phyloP scores from a whole-genome alignment of 2,329 filamentous ascomycete genomes.

The Fusarium hostae region DNA sequence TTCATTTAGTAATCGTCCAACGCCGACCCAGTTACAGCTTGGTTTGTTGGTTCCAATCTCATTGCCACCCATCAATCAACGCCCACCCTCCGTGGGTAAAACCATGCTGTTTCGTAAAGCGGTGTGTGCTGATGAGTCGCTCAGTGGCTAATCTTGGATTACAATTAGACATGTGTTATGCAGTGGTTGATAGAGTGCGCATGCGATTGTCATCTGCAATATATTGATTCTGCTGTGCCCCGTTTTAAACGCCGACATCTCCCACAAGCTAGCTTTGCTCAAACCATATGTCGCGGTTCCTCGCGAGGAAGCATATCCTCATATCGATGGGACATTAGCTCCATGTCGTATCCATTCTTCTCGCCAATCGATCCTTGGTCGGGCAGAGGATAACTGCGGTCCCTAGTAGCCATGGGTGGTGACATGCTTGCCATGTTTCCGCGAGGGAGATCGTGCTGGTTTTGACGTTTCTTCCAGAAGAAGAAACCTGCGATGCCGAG shows the following conservation, averaged over 20 bases:
- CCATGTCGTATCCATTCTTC: constrained; percentile 58
- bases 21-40: constrained; percentile 4
- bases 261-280: constrained; percentile 18
- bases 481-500: constrained; percentile 54
- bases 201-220: constrained; percentile 12
- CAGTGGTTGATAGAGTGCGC: not conserved
- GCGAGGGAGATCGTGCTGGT: constrained; percentile 46
- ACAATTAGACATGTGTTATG: constrained; percentile 3
- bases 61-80: not conserved
- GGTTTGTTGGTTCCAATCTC: not conserved
- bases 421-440: constrained; percentile 60
- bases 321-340: constrained; percentile 64
- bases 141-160: not conserved
- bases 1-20: constrained; percentile 10
- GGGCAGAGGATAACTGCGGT: constrained; percentile 51
- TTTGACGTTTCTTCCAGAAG: constrained; percentile 44
- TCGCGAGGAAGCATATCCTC: constrained; percentile 67
- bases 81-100: not conserved
- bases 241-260: constrained; percentile 13
- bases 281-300: constrained; percentile 59
- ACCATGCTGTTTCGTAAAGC: not conserved
- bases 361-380: constrained; percentile 51
- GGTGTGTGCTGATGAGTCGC: not conserved
- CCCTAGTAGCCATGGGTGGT: constrained; percentile 61
- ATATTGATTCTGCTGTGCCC: constrained; percentile 15